Evolutionary conservation across 2,329 filamentous ascomycete species (phyloP).

Genomic region (Aspergillus tubingensis): DNA sequence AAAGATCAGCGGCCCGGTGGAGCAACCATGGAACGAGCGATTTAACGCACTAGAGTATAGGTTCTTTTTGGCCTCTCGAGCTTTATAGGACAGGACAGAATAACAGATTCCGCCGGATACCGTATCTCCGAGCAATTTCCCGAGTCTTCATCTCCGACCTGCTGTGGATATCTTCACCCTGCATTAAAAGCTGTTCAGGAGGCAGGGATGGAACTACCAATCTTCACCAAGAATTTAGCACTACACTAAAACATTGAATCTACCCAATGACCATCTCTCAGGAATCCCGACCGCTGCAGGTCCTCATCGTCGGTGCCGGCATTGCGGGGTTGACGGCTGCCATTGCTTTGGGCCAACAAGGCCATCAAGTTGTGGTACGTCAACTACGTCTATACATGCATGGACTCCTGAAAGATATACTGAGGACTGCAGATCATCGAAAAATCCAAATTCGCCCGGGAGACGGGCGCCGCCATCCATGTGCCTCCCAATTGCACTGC

Average conservation of each 20-base stretch:
- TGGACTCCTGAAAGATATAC: not conserved
- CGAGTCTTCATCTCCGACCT: not conserved
- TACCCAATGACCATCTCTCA: not conserved
- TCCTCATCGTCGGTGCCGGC: conserved; percentile 36
- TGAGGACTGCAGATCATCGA: conserved; percentile 29
- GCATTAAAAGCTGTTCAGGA: not conserved
- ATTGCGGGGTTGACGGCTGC: conserved; percentile 37
- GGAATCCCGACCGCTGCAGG: conserved; percentile 13
- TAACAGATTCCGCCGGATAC: not conserved
- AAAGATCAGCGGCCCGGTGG: too few species aligned
- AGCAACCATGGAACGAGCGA: too few species aligned
- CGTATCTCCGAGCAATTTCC: not conserved
- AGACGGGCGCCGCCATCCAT: conserved; percentile 30
- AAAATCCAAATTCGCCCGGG: conserved; percentile 27
- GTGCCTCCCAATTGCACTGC: conserved; percentile 31
- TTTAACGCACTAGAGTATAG: too few species aligned
- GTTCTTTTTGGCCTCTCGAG: too few species aligned
- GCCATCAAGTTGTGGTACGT: conserved; percentile 36
- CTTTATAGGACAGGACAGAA: too few species aligned
- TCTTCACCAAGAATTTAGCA: not conserved
- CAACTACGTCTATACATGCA: too few species aligned
- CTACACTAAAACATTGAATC: not conserved
- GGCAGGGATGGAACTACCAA: not conserved
- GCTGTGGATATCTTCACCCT: not conserved
- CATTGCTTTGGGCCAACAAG: conserved; percentile 35